Evolutionary conservation across 345 rosid species (phyloP).

Genomic region (Gossypium stocksii): DNA sequence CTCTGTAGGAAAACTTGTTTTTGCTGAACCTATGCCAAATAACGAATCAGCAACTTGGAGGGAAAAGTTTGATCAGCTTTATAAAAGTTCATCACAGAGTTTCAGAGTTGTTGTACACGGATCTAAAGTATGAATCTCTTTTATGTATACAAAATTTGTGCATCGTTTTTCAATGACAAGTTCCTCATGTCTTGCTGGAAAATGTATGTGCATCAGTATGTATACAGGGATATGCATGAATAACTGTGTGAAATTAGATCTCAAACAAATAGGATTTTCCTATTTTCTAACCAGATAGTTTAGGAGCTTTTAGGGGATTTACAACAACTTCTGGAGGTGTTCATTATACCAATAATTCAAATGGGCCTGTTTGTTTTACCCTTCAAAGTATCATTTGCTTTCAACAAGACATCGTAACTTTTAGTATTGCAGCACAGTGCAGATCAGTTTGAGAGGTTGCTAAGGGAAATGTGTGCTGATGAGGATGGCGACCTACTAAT

Average conservation of each 20-base stretch:
- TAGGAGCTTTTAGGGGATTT: neutral
- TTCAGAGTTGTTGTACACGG: conserved; percentile 98
- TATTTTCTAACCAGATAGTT: neutral
- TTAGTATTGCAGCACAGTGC: conserved; percentile 91
- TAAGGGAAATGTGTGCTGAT: conserved; percentile 97
- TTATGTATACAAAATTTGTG: conserved; percentile 9
- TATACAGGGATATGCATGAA: neutral
- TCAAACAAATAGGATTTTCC: neutral
- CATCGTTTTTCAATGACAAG: neutral
- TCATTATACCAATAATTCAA: conserved; percentile 3
- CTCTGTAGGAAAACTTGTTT: conserved; percentile 85
- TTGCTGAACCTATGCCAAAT: conserved; percentile 88
- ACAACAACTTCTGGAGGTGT: neutral
- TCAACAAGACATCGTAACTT: conserved; percentile 31
- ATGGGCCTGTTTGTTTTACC: conserved; percentile 1
- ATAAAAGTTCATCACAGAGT: conserved; percentile 97
- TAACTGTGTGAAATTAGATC: neutral
- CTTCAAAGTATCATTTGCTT: conserved; percentile 9
- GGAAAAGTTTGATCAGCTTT: conserved; percentile 94
- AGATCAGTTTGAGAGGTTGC: conserved; percentile 88
- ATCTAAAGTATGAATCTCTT: conserved; percentile 63
- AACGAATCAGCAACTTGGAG: conserved; percentile 99
- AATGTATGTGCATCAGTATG: neutral
- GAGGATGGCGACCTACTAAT: conserved; percentile 91
- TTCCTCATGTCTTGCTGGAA: conserved; percentile 14